Evolutionary conservation across 2,329 filamentous ascomycete genomes (phyloP), one percentile per base, ranked within the genome.

Genomic region (Gaeumannomyces tritici): DNA sequence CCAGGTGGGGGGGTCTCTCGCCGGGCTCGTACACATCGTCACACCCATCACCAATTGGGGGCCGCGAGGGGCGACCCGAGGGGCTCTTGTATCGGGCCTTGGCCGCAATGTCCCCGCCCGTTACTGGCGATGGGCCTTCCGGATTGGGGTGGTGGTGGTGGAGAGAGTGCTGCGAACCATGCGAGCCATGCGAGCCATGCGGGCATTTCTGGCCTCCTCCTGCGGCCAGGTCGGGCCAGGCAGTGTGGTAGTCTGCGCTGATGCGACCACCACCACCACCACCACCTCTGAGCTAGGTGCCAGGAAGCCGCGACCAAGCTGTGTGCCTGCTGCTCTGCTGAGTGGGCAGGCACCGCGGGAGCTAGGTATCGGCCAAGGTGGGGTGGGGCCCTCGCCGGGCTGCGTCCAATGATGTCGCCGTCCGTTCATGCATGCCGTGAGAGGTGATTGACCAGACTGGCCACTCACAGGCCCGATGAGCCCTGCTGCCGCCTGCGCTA

Each of bases 401-500:
- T 21, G 42, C 42, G 42, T 9, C 42, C 42, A 51, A 21, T 51
- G 21, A 51, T 24, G 42, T 21, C 42, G 42, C 42, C 42, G 42
- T n/a, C 3, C 42, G 1, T 21, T n/a, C 42, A 51, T 51, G 42
- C 42, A 51, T 4, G 42, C 7, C 21, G 42, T n/a, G 42, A 51
- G 21, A 51, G 42, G 42, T 51, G 42, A 51, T 24, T 21, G 42
- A 3, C 8, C 21, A 51, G 56, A 62, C 64, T 63, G 64, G 55
- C 67, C 67, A 69, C 61, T 67, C 31, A 64, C 51, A 60, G 55
- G 33, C 31, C 29, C 26, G 28, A 28, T 12, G n/a, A 60, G 61
- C 59, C 21, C 42, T 33, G 35, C 62, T 65, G 65, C 63, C 63
- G 65, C 62, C 62, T 59, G 60, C 61, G 33, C 57, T 59, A 59